Conservation (phyloP, 2,329 filamentous ascomycete species). For the Madurella fahalii region DNA sequence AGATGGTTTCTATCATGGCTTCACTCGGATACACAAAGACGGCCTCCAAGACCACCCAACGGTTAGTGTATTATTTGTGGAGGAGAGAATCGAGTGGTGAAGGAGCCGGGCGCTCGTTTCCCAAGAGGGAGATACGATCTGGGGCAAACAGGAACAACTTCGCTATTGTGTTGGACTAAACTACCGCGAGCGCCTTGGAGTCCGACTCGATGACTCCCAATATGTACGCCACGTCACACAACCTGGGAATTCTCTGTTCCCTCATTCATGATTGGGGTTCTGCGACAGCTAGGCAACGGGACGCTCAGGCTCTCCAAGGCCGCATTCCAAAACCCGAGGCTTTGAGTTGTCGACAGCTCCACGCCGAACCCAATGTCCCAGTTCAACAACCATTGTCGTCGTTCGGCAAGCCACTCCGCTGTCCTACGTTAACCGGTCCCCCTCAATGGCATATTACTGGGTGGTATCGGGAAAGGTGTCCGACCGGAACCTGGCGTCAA, state of each 20-base stretch:
- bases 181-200: background rate
- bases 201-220: background rate
- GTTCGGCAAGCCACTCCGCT: too few species aligned
- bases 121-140: constrained; percentile 73
- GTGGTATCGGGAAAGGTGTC: too few species aligned
- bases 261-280: background rate
- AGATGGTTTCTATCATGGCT: constrained; percentile 68
- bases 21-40: constrained; percentile 67
- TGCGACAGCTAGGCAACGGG: background rate
- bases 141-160: constrained; percentile 86
- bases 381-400: too few species aligned
- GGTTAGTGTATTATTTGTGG: constrained; percentile 91
- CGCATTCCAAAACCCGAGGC: background rate
- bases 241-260: too few species aligned
- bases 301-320: background rate
- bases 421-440: too few species aligned
- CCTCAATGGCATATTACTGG: too few species aligned
- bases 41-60: constrained; percentile 69
- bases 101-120: constrained; percentile 40
- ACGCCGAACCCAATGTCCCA: background rate
- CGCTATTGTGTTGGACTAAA: constrained; percentile 61
- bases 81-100: constrained; percentile 37
- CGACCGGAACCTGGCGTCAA: too few species aligned
- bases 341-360: background rate
- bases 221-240: too few species aligned